Evolutionary conservation across 805 yeast species (phyloP), one percentile per base, ranked within the genome.

Genomic region (Kodamaea hsintzibuensis): DNA sequence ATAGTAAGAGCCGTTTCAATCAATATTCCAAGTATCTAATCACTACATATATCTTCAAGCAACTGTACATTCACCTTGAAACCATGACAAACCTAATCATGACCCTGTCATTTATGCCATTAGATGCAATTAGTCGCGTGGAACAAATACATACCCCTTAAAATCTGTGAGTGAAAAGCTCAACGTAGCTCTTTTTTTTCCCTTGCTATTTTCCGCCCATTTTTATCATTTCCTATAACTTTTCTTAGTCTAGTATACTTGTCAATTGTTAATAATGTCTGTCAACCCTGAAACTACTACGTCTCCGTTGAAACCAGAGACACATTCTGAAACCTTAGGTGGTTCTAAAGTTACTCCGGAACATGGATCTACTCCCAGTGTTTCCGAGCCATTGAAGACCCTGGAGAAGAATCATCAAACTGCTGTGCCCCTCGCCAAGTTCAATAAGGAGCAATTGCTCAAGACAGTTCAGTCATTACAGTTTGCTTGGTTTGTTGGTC

Each of bases 401-500:
- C 35, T 30, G 35, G 35, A 30, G 35, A 12, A 9, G 35, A 5
- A 3, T 12, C 35, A 30, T 12, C 35, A 30, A 30, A 30, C 35
- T 12, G 44, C 44, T 7, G 44, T 40, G 25, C 44, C 44, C 19
- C 44, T 40, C 25, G 44, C 44, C 44, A 40, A 40, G 44, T 40
- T 40, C 44, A 40, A 57, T 47, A 46, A 53, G 43, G 59, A 53
- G 10, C 58, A 59, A 53, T 61, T 67, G 47, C 51, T 61, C 39
- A 43, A 60, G 17, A 60, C 67, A 12, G 62, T 68, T 35, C 47
- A 80, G 69, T 77, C 85, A 13, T 67, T 82, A 53, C 92, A 89
- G 69, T 88, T 88, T 61, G 84, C 82, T 4, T 91, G 96, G 97
- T 89, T 89, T 67, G 62, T 72, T 42, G 80, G 79, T 35, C 79